Base-by-base conservation (phyloP, 2,329 filamentous ascomycete genomes). In the Exophiala viscosa region DNA sequence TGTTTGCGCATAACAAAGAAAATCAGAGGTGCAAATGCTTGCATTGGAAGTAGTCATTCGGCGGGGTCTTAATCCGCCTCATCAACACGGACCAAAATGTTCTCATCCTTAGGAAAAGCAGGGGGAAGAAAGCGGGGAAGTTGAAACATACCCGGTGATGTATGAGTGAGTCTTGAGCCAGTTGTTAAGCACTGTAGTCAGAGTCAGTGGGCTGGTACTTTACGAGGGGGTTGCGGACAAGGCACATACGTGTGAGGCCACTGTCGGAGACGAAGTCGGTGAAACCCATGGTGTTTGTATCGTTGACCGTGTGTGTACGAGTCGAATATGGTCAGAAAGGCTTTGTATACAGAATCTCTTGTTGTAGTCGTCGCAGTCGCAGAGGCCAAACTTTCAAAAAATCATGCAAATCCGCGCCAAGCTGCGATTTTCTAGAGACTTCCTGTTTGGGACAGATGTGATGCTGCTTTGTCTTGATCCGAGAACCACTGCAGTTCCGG, bases 1-100 rank as follows among this genome's bases (percentile, higher is more conserved):
- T 6, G 20, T 20, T 10, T 46, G 23, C 23, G 23, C 23, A 28
- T 23, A 31, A 52, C 62, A 58, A 39, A 52, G 44, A 59, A 59
- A 50, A 67, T 90, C 87, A 91, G 87, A 88, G 80, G 72, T 88
- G 86, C 87, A 86, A 81, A 78, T 77, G 67, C 80, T 78, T 81
- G 81, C 85, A 84, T 85, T 81, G 80, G 78, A 73, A 75, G 78
- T 88, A 88, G 81, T 89, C 88, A 87, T 81, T 70, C 77, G 75
- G 83, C 85, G 86, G 88, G 78, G 87, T 91, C 87, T 92, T 92
- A 88, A 90, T 81, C 83, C 86, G 85, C 84, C 86, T 92, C 87
- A 82, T 88, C 84, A 92, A 93, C 88, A 92, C 87, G 88, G 88
- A 92, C 88, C 87, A 91, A 91, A 85, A 79, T 79, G 55, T 80